Evolutionary conservation across 345 rosid species (phyloP).

Genomic region (Brassica carinata): DNA sequence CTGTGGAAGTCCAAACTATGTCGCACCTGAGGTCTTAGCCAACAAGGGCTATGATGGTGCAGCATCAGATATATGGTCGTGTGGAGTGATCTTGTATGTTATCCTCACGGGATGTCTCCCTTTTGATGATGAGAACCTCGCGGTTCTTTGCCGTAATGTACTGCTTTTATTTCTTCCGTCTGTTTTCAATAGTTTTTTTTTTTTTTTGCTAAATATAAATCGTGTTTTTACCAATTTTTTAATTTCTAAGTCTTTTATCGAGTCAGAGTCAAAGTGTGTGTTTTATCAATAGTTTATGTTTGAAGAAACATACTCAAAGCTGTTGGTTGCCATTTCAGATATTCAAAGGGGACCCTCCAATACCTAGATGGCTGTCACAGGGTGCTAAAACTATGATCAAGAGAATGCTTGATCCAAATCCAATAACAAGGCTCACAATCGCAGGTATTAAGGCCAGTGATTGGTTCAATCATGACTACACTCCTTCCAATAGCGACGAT

Average conservation of each 20-base stretch:
- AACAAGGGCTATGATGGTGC: slow-evolving; percentile 90
- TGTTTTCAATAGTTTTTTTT: slow-evolving; percentile 14
- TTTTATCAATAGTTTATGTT: background rate
- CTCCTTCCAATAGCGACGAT: slow-evolving; percentile 49
- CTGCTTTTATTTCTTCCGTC: background rate
- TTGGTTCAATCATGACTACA: slow-evolving; percentile 73
- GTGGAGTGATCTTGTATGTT: slow-evolving; percentile 87
- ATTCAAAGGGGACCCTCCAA: slow-evolving; percentile 72
- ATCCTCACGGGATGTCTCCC: slow-evolving; percentile 86
- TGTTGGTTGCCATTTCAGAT: slow-evolving; percentile 48
- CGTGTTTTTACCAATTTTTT: background rate
- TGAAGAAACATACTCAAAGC: slow-evolving; percentile 18
- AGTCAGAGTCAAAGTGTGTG: background rate
- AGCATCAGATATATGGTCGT: slow-evolving; percentile 88
- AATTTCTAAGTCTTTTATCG: background rate
- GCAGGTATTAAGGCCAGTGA: slow-evolving; percentile 59
- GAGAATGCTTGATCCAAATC: slow-evolving; percentile 86
- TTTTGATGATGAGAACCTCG: slow-evolving; percentile 87
- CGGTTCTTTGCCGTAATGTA: slow-evolving; percentile 85
- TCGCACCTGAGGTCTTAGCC: slow-evolving; percentile 86
- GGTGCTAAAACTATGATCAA: slow-evolving; percentile 72
- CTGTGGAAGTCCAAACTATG: slow-evolving; percentile 96
- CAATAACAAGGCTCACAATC: slow-evolving; percentile 62
- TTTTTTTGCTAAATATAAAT: background rate
- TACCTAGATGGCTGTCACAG: slow-evolving; percentile 78